Percentiles rank a stretch among this genome's conserved stretches.
Evolutionary conservation across 257 asterid genomes (phyloP).

Genomic region (Primulina eburnea): DNA sequence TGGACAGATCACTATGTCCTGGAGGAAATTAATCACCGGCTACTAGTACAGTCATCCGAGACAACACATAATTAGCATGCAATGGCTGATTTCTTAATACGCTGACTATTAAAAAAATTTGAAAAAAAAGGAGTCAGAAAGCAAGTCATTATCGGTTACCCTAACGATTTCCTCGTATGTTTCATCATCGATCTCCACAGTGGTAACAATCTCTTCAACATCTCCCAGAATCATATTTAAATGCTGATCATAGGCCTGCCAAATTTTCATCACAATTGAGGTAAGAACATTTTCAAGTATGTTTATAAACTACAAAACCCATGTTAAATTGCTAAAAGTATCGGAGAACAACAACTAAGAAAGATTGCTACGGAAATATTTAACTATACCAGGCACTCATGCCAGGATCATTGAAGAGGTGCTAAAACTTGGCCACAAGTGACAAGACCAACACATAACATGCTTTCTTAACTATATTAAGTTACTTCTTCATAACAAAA

Average conservation of each 20-base stretch:
- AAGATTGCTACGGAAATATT: not conserved
- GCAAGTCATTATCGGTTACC: conserved; percentile 39
- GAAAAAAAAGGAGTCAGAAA: not conserved
- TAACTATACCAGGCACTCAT: not conserved
- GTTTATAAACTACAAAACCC: not conserved
- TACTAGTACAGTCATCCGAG: not conserved
- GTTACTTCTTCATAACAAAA: not conserved
- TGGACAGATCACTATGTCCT: not conserved
- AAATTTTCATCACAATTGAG: conserved; percentile 12
- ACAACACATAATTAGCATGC: not conserved
- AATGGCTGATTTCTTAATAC: not conserved
- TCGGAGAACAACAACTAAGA: not conserved
- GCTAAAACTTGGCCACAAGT: not conserved
- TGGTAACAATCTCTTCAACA: conserved; percentile 89
- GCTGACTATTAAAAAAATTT: too few species aligned
- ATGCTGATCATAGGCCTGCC: conserved; percentile 98
- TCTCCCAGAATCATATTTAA: conserved; percentile 97
- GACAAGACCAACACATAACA: conserved; percentile 25
- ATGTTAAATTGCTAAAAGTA: not conserved
- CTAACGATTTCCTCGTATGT: conserved; percentile 96
- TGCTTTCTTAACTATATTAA: not conserved
- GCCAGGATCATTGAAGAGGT: not conserved
- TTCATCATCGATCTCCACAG: conserved; percentile 94
- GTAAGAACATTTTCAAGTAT: not conserved
- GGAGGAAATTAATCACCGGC: not conserved